These are phyloP conservation scores for Starmerella stellata DNA, from an alignment of 805 yeast species.

Conservation along the genomic window DNA sequence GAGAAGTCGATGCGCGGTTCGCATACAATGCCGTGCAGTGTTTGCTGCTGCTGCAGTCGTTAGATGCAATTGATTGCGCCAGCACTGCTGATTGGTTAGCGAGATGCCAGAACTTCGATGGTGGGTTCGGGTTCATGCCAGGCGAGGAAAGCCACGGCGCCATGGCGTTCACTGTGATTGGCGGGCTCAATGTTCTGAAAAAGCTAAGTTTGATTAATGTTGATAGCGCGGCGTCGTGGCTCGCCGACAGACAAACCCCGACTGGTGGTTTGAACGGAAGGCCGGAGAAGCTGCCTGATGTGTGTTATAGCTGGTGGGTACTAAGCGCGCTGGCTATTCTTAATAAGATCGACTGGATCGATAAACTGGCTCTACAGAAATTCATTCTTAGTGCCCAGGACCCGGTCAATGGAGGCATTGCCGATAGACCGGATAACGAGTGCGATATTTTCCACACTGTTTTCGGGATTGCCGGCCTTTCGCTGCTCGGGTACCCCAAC, in stretches of 20 bases:
- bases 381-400: constrained; percentile 74
- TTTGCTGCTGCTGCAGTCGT: constrained; percentile 46
- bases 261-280: constrained; percentile 92
- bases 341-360: constrained; percentile 58
- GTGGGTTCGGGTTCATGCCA: constrained; percentile 85
- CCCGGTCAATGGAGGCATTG: constrained; percentile 61
- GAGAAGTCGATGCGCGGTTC: constrained; percentile 85
- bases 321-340: constrained; percentile 55
- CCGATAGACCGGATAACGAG: constrained; percentile 80
- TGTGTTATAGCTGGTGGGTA: constrained; percentile 99
- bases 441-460: constrained; percentile 86
- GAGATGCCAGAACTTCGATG: constrained; percentile 76
- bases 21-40: constrained; percentile 66
- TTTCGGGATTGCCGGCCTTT: constrained; percentile 77
- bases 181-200: constrained; percentile 52
- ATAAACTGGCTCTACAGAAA: constrained; percentile 36
- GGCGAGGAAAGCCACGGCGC: constrained; percentile 95
- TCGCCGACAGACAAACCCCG: constrained; percentile 71
- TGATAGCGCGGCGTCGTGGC: constrained; percentile 50
- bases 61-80: constrained; percentile 31
- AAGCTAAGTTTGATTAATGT: constrained; percentile 33
- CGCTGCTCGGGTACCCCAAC: constrained; percentile 46
- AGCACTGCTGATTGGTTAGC: constrained; percentile 49
- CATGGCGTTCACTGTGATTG: constrained; percentile 57
- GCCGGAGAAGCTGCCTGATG: constrained; percentile 89